These are phyloP conservation scores for Reutealis trisperma DNA, from an alignment of 345 rosid genomes.

Conservation along the genomic window DNA sequence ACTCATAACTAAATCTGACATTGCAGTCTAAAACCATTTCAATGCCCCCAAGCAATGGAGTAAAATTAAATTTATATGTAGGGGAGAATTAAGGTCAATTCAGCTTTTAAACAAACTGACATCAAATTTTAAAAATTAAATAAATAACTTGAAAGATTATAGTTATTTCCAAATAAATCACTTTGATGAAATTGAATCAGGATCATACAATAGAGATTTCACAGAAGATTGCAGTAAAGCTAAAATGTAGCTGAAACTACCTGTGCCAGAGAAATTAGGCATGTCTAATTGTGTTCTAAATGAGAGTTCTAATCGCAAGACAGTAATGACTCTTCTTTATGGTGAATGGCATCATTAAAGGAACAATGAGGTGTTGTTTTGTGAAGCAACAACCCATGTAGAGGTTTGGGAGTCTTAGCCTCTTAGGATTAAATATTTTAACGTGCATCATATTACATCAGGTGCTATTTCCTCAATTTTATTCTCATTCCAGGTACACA, in stretches of 20 bases:
- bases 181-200: neutral
- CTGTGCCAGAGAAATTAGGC: neutral
- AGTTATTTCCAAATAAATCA: too few relatives aligned
- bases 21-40: neutral
- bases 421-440: neutral
- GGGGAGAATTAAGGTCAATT: neutral
- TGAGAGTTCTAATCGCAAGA: neutral
- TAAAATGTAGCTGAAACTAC: neutral
- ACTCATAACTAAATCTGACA: neutral
- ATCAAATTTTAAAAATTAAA: neutral
- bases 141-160: too few relatives aligned
- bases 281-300: neutral
- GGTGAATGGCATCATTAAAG: too few relatives aligned
- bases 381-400: neutral
- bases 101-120: neutral
- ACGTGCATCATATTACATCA: neutral
- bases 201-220: neutral
- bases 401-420: neutral
- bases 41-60: neutral
- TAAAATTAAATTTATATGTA: neutral
- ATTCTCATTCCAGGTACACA: neutral
- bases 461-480: neutral
- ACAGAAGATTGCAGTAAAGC: neutral
- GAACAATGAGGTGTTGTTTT: neutral
- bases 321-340: neutral